A percentile compares a stretch with the other conserved stretches of the same genome.
Evolutionary conservation across 192 early-diverging fungal species (phyloP).

Genomic region (Glomus cerebriforme): DNA sequence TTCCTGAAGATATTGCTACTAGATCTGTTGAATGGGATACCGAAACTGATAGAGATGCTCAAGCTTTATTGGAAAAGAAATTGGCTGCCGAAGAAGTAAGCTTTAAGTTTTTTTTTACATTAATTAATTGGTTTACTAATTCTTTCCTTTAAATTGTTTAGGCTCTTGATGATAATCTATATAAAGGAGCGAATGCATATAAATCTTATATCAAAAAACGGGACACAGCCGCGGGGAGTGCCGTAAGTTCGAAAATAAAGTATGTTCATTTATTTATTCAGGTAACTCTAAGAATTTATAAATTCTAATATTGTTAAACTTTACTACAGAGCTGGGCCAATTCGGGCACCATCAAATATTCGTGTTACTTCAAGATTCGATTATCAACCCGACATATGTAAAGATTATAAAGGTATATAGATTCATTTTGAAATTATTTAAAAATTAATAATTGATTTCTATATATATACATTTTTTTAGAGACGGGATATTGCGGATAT

Average conservation of each 20-base stretch:
- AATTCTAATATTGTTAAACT: neutral
- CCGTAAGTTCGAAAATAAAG: constrained; percentile 57
- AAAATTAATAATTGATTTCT: neutral
- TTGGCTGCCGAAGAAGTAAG: constrained; percentile 46
- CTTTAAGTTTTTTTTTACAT: neutral
- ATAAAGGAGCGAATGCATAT: constrained; percentile 71
- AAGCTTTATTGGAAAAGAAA: constrained; percentile 44
- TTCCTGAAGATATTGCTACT: constrained; percentile 38
- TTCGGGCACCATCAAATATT: constrained; percentile 69
- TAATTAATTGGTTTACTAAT: neutral
- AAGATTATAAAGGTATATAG: constrained; percentile 90
- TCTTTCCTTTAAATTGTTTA: neutral
- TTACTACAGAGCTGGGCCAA: constrained; percentile 66
- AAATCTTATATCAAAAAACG: constrained; percentile 58
- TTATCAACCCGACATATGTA: constrained; percentile 98
- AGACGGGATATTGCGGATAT: constrained; percentile 94
- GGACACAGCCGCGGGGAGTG: constrained; percentile 46
- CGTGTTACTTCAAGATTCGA: constrained; percentile 87
- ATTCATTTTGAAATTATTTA: constrained; percentile 5
- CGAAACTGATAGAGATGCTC: constrained; percentile 49
- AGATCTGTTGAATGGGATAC: constrained; percentile 43
- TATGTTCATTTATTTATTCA: constrained; percentile 7
- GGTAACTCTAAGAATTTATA: constrained; percentile 16
- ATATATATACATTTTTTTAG: constrained; percentile 37
- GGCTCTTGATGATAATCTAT: constrained; percentile 53